These are phyloP conservation scores for Thalassiosira ordinaria DNA, from an alignment of 352 stramenopile genomes.

Conservation along the genomic window DNA sequence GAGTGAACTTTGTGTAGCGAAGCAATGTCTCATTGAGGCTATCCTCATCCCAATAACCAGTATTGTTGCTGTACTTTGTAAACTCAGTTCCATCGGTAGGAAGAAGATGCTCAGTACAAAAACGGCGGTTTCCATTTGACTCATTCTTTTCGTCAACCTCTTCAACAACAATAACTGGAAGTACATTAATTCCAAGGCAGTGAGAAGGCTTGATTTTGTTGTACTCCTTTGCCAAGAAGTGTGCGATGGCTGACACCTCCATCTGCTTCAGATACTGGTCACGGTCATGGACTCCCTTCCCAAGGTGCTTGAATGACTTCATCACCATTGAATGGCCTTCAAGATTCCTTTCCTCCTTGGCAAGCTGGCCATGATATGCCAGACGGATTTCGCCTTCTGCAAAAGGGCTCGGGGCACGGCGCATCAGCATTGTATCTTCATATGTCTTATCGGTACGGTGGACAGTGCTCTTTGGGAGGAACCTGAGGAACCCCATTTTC, in stretches of 20 bases:
- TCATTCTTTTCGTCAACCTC: constrained; percentile 41
- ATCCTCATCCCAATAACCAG: constrained; percentile 53
- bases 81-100: constrained; percentile 44
- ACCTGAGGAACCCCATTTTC: constrained; percentile 42
- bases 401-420: constrained; percentile 66
- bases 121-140: constrained; percentile 40
- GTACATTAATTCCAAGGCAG: constrained; percentile 44
- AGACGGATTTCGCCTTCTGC: constrained; percentile 61
- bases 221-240: constrained; percentile 65
- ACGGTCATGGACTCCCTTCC: constrained; percentile 48
- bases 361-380: constrained; percentile 62
- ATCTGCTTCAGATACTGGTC: constrained; percentile 67
- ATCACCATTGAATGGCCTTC: constrained; percentile 48
- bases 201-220: constrained; percentile 52
- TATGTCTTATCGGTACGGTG: constrained; percentile 24
- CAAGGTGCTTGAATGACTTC: constrained; percentile 66
- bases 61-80: constrained; percentile 76
- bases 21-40: constrained; percentile 51
- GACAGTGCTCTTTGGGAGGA: constrained; percentile 12
- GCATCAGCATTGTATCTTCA: constrained; percentile 56
- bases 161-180: constrained; percentile 60
- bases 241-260: constrained; percentile 67
- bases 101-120: constrained; percentile 57
- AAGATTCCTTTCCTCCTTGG: constrained; percentile 30
- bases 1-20: constrained; percentile 64